Base-by-base conservation (phyloP, 257 asterid species). In the Verbascum thapsus region DNA sequence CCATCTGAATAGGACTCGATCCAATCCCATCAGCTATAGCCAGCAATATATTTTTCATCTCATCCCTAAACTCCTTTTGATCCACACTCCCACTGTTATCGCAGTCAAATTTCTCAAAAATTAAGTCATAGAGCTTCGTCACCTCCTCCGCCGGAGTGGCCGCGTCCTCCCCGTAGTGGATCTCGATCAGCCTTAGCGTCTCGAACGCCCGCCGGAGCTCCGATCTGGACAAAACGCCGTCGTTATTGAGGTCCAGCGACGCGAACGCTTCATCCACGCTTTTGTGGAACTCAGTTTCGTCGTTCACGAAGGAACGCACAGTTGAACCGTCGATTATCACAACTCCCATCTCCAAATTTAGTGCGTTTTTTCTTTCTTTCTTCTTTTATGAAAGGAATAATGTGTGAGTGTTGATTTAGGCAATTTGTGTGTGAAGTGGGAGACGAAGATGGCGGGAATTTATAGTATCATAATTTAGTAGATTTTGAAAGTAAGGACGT, bases 21-120 rank as follows among this genome's bases (percentile, higher is more conserved):
- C 95, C 95, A n/a, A 85, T 72, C 12, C 95, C 95, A 20, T 85
- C 95, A 1, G 90, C 90, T 7, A 85, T 83, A 8, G 86, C 95
- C 56, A 77, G 22, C 84, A 81, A 53, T 39, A 85, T 78, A 56
- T 71, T 76, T 80, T 35, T 83, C 79, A 81, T 68, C 74, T 85
- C 95, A 2, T 23, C 65, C 41, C 64, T 63, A 42, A 85, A 85
- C 71, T 85, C 95, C 40, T 60, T 67, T 13, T 12, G 60, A 18
- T 85, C 95, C 42, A 85, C 78, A 1, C 77, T 68, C 0, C 83
- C 95, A 40, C 61, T 85, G 2, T 62, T 61, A 17, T 85, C 95
- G 8, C 57, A 9, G 56, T 85, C 95, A 34, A 85, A 85, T 20
- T 66, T 72, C 45, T 81, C 90, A 61, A 85, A 85, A 1, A 85